Evolutionary conservation across 1,139 yeast species (phyloP).

Genomic region (Yamadazyma kanchanaburiensis): DNA sequence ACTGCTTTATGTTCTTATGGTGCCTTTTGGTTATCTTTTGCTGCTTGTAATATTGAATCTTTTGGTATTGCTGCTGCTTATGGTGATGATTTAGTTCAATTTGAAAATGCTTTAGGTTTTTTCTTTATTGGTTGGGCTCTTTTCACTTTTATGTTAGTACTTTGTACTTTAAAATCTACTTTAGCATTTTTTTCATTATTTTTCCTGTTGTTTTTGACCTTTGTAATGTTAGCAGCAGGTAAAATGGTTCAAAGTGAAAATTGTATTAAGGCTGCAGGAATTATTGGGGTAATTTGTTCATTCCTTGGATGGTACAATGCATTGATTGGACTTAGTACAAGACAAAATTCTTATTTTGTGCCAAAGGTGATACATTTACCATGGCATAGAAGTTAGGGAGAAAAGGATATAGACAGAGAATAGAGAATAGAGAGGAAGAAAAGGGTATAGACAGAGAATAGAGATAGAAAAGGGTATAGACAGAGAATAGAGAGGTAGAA

Average conservation of each 20-base stretch:
- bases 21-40: constrained; percentile 71
- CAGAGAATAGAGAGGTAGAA: no score
- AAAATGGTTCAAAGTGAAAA: constrained; percentile 45
- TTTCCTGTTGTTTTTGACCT: constrained; percentile 51
- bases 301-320: constrained; percentile 60
- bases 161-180: constrained; percentile 63
- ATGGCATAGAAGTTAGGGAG: constrained; percentile 1
- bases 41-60: constrained; percentile 52
- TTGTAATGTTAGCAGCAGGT: constrained; percentile 55
- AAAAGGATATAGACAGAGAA: not conserved
- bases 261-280: constrained; percentile 67
- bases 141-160: constrained; percentile 55
- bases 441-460: no score
- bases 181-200: constrained; percentile 57
- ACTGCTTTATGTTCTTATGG: constrained; percentile 70
- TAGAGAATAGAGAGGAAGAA: not conserved
- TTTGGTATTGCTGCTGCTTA: constrained; percentile 57
- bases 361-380: constrained; percentile 16
- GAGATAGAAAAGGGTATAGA: no score
- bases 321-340: constrained; percentile 27
- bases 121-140: constrained; percentile 66
- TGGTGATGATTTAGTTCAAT: constrained; percentile 35
- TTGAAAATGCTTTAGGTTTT: constrained; percentile 54
- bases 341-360: constrained; percentile 25
- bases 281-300: constrained; percentile 59